phyloP scores from a whole-genome alignment of 768 basidiomycete genomes.

The Tylopilus balloui region DNA sequence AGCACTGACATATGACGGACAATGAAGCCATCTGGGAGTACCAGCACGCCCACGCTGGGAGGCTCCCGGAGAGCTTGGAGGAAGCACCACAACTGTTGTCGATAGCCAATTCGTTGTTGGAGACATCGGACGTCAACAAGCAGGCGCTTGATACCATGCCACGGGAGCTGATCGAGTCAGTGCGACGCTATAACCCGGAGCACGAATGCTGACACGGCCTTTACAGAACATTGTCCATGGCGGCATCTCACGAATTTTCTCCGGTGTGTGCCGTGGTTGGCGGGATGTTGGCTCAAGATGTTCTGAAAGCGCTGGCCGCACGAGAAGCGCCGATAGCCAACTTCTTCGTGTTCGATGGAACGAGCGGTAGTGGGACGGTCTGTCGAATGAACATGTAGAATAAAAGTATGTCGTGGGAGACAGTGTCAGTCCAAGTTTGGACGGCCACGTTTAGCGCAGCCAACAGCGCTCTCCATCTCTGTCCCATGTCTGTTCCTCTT shows the following conservation, averaged over 20 bases:
- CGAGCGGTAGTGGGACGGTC: conserved; percentile 70
- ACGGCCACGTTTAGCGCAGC: conserved; percentile 20
- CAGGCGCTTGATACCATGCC: conserved; percentile 58
- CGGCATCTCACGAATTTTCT: conserved; percentile 82
- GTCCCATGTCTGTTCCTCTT: conserved; percentile 6
- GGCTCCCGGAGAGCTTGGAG: conserved; percentile 49
- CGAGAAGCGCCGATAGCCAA: conserved; percentile 93
- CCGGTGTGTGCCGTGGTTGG: conserved; percentile 94
- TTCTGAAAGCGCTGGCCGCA: conserved; percentile 84
- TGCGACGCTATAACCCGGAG: not conserved
- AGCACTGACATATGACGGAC: conserved; percentile 13
- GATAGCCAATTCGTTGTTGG: conserved; percentile 60
- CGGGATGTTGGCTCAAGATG: conserved; percentile 91
- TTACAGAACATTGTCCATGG: conserved; percentile 60
- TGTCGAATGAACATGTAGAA: conserved; percentile 45
- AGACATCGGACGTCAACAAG: conserved; percentile 63
- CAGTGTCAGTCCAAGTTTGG: conserved; percentile 19
- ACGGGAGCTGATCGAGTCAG: conserved; percentile 57
- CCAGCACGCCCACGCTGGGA: conserved; percentile 52
- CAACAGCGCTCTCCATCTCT: conserved; percentile 8
- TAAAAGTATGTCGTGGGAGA: conserved; percentile 17
- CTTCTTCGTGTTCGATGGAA: conserved; percentile 85
- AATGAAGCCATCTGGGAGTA: conserved; percentile 78
- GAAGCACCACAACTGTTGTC: conserved; percentile 53
- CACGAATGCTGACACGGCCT: conserved; percentile 7